Conservation (phyloP, 441 rosid genomes). For the Gossypium schwendimanii region DNA sequence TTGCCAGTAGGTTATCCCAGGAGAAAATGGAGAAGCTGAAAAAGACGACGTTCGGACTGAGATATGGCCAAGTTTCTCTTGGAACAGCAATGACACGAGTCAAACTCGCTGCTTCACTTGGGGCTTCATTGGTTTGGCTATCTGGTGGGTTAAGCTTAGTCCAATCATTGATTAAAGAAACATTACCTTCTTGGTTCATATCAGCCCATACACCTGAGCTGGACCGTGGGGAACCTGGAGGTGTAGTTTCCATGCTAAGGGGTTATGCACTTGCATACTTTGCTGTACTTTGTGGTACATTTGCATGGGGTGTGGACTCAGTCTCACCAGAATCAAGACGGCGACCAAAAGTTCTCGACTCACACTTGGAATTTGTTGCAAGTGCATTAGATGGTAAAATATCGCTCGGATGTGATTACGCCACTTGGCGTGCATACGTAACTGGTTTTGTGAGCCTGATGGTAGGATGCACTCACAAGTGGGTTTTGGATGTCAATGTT, state of each 20-base stretch:
- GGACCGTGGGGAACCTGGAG: conserved; percentile 45
- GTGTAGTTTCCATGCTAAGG: conserved; percentile 64
- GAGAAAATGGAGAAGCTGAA: conserved; percentile 53
- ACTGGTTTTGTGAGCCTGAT: conserved; percentile 71
- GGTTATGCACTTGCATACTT: conserved; percentile 88
- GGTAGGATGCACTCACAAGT: conserved; percentile 64
- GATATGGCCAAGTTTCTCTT: conserved; percentile 77
- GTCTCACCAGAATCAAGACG: conserved; percentile 56
- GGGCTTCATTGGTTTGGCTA: conserved; percentile 88
- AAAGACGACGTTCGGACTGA: conserved; percentile 55
- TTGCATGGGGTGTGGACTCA: conserved; percentile 91
- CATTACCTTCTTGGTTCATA: conserved; percentile 93
- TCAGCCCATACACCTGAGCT: conserved; percentile 53
- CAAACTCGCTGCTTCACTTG: conserved; percentile 85
- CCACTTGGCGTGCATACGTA: conserved; percentile 75
- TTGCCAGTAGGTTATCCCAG: conserved; percentile 46
- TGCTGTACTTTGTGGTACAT: conserved; percentile 63
- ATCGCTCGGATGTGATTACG: conserved; percentile 75
- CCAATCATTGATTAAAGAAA: conserved; percentile 71
- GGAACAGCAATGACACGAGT: conserved; percentile 80
- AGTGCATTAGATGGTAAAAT: conserved; percentile 83
- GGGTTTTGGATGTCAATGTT: conserved; percentile 78
- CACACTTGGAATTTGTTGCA: conserved; percentile 75
- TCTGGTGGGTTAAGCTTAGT: conserved; percentile 71
- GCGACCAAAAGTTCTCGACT: conserved; percentile 48